A percentile compares a stretch with the other conserved stretches of the same genome.
phyloP scores from a whole-genome alignment of 2,329 filamentous ascomycete species.

The Mycosphaerella arachidis region DNA sequence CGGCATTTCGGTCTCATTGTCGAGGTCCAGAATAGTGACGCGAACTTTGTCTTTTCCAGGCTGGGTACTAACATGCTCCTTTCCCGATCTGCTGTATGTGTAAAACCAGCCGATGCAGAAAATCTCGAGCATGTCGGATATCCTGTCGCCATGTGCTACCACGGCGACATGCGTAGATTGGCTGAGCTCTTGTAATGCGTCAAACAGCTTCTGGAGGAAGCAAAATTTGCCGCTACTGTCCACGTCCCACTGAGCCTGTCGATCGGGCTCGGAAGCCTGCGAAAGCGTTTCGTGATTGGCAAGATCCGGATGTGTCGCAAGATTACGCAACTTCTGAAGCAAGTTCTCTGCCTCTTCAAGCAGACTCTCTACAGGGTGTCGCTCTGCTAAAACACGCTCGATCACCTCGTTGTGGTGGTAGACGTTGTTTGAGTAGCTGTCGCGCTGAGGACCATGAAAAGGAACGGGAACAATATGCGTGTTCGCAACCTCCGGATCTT shows the following conservation, averaged over 20 bases:
- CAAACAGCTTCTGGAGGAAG: constrained; percentile 33
- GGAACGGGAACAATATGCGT: constrained; percentile 28
- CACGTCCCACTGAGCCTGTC: constrained; percentile 33
- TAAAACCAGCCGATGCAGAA: constrained; percentile 29
- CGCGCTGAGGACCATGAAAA: constrained; percentile 29
- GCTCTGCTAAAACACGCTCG: constrained; percentile 22
- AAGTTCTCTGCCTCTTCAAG: constrained; percentile 23
- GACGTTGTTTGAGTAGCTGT: constrained; percentile 28
- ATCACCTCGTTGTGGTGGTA: constrained; percentile 23
- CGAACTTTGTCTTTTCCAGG: constrained; percentile 6
- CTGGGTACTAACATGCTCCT: not conserved
- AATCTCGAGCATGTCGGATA: constrained; percentile 31
- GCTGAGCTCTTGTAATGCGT: constrained; percentile 22
- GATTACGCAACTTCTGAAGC: constrained; percentile 24
- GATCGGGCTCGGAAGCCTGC: constrained; percentile 23
- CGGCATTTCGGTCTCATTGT: constrained; percentile 21
- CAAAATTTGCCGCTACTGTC: constrained; percentile 35
- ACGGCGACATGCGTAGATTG: constrained; percentile 28
- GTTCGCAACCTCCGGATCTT: constrained; percentile 15
- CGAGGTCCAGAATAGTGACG: constrained; percentile 36
- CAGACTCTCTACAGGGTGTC: constrained; percentile 11
- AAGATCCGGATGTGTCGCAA: constrained; percentile 34
- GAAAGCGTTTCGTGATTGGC: constrained; percentile 30
- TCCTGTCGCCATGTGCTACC: constrained; percentile 25
- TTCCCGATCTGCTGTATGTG: constrained; percentile 6